Percentiles rank a stretch among this genome's conserved stretches.
Conservation (phyloP, 345 rosid genomes). For the Pseudoturritis turrita region DNA sequence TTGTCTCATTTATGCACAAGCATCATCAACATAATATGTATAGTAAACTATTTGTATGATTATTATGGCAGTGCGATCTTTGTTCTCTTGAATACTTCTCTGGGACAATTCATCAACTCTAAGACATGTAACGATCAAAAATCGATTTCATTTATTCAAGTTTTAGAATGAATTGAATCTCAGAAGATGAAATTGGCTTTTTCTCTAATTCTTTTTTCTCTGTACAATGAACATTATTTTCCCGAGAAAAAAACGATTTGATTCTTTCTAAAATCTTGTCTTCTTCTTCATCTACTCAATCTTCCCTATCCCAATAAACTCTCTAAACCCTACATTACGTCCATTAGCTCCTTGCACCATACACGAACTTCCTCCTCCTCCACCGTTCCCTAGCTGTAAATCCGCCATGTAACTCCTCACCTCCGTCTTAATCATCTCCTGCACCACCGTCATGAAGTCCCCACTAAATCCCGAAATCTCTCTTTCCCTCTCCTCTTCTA, state of each 20-base stretch:
- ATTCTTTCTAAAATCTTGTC: neutral
- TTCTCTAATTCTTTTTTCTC: neutral
- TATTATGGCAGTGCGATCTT: too few species aligned
- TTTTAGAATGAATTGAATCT: neutral
- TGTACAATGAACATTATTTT: constrained; percentile 10
- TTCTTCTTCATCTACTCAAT: constrained; percentile 37
- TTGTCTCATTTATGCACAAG: too few species aligned
- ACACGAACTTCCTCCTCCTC: constrained; percentile 37
- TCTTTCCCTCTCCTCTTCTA: neutral
- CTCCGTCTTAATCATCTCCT: constrained; percentile 84
- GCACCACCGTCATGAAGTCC: constrained; percentile 73
- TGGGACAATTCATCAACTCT: too few species aligned
- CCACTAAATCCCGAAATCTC: constrained; percentile 48
- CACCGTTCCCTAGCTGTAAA: constrained; percentile 37
- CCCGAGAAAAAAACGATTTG: constrained; percentile 17
- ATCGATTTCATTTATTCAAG: neutral
- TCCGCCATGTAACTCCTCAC: constrained; percentile 72
- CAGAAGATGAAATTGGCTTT: neutral
- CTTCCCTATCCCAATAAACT: constrained; percentile 50
- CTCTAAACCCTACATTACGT: constrained; percentile 53
- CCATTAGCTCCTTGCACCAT: constrained; percentile 42
- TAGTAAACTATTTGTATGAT: neutral
- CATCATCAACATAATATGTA: neutral
- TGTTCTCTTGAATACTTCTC: too few species aligned
- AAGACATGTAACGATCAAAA: too few species aligned